These are phyloP conservation scores for Jasminum sambac DNA, from an alignment of 257 asterid genomes.

Conservation along the genomic window DNA sequence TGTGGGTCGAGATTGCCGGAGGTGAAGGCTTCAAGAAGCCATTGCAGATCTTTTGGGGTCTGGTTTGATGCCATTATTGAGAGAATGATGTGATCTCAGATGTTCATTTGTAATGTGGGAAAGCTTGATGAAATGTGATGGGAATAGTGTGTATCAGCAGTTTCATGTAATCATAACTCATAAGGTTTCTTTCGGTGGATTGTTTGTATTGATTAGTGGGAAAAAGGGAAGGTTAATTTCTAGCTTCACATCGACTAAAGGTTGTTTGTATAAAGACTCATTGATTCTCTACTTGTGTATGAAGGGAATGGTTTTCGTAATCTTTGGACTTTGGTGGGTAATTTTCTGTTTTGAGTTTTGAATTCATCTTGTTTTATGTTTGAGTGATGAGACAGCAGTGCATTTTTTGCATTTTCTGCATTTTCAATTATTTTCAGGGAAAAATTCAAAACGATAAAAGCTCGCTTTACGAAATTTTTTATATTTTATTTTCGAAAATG, in stretches of 20 bases:
- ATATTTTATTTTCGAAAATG: too few relatives aligned
- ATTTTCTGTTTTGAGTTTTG: slow-evolving; percentile 2
- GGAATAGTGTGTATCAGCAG: not conserved
- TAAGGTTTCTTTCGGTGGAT: slow-evolving; percentile 24
- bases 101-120: not conserved
- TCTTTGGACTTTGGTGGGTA: not conserved
- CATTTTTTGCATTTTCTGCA: too few relatives aligned
- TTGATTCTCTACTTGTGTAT: slow-evolving; percentile 19
- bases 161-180: not conserved
- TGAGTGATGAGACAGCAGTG: too few relatives aligned
- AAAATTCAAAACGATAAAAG: too few relatives aligned
- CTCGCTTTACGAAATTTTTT: too few relatives aligned
- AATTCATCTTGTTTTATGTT: not conserved
- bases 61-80: slow-evolving; percentile 40
- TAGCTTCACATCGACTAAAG: slow-evolving; percentile 8
- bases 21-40: slow-evolving; percentile 43
- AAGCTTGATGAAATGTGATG: not conserved
- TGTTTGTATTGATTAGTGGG: not conserved
- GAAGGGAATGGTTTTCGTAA: not conserved
- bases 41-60: slow-evolving; percentile 47
- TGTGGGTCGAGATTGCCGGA: slow-evolving; percentile 45
- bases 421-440: too few relatives aligned
- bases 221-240: not conserved
- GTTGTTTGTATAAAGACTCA: not conserved
- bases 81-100: not conserved